Evolutionary conservation across 2,329 filamentous ascomycete genomes (phyloP), one percentile per base, ranked within the genome.

Genomic region (Neonectria punicea): DNA sequence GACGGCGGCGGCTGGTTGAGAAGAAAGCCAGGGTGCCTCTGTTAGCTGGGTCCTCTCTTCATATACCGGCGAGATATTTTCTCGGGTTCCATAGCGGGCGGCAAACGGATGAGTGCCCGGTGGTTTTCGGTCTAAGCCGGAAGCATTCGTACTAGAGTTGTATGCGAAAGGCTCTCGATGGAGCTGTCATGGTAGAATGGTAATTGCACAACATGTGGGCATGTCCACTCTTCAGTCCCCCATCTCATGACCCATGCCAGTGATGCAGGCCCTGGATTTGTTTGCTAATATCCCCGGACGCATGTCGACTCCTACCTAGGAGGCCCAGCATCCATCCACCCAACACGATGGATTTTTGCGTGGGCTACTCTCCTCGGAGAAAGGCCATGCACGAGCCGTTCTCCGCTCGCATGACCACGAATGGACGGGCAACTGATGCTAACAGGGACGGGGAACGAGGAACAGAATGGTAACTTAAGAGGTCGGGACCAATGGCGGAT

Each of bases 61-160:
- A 53, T 9, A 47, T 20, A 28, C 49, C 41, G 16, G 30, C 49
- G 50, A 60, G 53, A 36, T 36, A 60, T 60, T 60, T 60, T 60
- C 58, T 44, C 49, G 58, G 58, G 34, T 36, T 36, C 34, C 14
- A 36, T 36, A 36, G 34, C 13, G 34, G 13, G 6, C 34, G 14
- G 14, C 14, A 16, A 25, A 39, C 34, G 36, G 47, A 53, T 18
- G 36, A 10, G 9, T 34, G 32, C 32, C 32, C 32, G 32, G 10
- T 34, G 32, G 32, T 34, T 34, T 34, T 34, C 32, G 32, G 32
- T 34, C 32, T 34, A 34, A 10, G 32, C 13, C 32, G 32, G 32
- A 34, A 34, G 32, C 11, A 11, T 34, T 34, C 10, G 32, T 41
- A 28, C 5, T 36, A 36, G 34, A 36, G 34, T 36, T 7, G 34